Evolutionary conservation across 192 early-diverging fungal species (phyloP), one percentile per base, ranked within the genome.

Genomic region (Coemansia sp.): DNA sequence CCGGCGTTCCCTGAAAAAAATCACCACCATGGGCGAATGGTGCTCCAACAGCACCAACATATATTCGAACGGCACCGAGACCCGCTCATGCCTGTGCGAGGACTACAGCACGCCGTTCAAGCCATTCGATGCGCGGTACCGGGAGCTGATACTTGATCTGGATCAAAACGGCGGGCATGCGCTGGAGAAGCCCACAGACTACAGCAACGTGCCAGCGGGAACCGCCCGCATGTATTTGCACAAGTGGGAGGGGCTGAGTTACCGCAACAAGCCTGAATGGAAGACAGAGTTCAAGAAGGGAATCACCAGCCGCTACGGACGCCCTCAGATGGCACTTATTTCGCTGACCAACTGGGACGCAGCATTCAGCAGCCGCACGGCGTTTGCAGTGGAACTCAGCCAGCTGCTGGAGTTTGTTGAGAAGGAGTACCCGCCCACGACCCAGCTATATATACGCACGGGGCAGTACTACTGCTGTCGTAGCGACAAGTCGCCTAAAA

Each of bases 391-490:
- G 0, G 57, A 70, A 36, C 26, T 81, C 3, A 45, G 47, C 13
- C 50, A 20, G 12, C 50, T 83, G 8, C 44, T 75, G 4, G 41
- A 33, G 0, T 33, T 52, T 10, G 48, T 83, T 13, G 64, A 73
- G 12, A 13, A 18, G 3, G 58, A 50, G 6, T 83, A 81, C 18
- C 21, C 61, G 36, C 52, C 58, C 10, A 18, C 11, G 3, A 77
- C 59, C 0, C 35, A 46, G 37, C 62, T 83, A 18, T 41, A 80
- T 2, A 65, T 81, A 23, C 80, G 81, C 31, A 66, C 80, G 0
- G 68, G 79, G 0, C 81, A 83, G 58, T 79, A 81, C 60, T 75
- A 61, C 57, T 83, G 81, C 60, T 83, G 81, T 45, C 68, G 65
- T 37, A 54, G 69, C 1, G 81, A 83, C 30, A n/a, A 30, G 5